Percentiles rank a stretch among this genome's conserved stretches.
Conservation (phyloP, 768 basidiomycete species). For the Auricularia cornea region DNA sequence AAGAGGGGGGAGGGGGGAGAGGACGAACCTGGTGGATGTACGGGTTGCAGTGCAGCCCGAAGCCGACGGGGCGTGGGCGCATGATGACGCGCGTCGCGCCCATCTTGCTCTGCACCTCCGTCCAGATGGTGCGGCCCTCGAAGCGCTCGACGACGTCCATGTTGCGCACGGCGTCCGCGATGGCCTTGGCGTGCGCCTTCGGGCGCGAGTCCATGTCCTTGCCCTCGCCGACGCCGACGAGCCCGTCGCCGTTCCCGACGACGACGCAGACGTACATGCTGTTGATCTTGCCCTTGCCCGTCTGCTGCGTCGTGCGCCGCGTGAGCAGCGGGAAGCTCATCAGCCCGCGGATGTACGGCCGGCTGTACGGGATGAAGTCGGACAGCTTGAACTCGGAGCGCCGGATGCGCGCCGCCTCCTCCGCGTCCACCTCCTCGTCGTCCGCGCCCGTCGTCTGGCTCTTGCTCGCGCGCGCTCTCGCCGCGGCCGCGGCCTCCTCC, state of each 20-base stretch:
- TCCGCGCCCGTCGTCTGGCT: constrained; percentile 17
- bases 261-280: constrained; percentile 56
- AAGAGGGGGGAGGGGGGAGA: no score
- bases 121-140: constrained; percentile 92
- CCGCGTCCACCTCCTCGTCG: constrained; percentile 8
- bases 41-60: constrained; percentile 86
- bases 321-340: constrained; percentile 29
- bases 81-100: constrained; percentile 75
- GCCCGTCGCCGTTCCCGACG: constrained; percentile 74
- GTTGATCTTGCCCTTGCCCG: constrained; percentile 84
- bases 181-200: constrained; percentile 50
- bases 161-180: constrained; percentile 64
- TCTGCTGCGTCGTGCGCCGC: constrained; percentile 76
- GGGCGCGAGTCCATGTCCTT: constrained; percentile 50
- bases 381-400: not conserved
- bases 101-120: constrained; percentile 76
- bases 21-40: constrained; percentile 50
- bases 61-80: constrained; percentile 79
- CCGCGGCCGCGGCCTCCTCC: constrained; percentile 23
- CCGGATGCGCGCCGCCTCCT: constrained; percentile 15
- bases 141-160: constrained; percentile 95
- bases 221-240: constrained; percentile 76
- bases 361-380: constrained; percentile 25
- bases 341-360: constrained; percentile 16
- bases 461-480: constrained; percentile 21